Evolutionary conservation across 495 filamentous ascomycete genomes (phyloP), one percentile per base, ranked within the genome.

Genomic region (Tuber brumale): DNA sequence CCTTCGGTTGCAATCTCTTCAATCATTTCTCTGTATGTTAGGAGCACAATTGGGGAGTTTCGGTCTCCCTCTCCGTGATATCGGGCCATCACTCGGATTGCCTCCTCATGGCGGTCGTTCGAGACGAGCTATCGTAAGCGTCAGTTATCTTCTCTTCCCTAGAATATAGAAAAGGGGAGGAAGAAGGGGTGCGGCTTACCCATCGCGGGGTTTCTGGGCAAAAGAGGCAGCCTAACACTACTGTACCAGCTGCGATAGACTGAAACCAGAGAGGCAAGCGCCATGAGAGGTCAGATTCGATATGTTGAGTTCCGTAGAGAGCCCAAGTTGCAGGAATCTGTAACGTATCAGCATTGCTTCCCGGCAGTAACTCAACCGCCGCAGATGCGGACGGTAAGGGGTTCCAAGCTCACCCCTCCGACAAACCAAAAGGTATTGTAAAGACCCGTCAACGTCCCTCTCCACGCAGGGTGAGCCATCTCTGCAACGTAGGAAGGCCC

Each of bases 401-500:
- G 16, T 42, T 45, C 35, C 35, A 45, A 37, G 75, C 80, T 74
- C 66, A 82, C 80, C 21, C 80, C 77, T 46, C 81, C 80, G 23
- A 82, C 77, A 37, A 82, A 91, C 85, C 89, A 86, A 83, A 88
- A 85, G 2, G 78, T 81, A 81, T 89, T 90, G 80, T 88, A 89
- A 76, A 91, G 85, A 39, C 86, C 90, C n/a, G 88, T 89, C 48
- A 94, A 83, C 21, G 89, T 88, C 10, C 90, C 91, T 74, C 92
- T 89, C 81, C 89, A 92, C 16, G 88, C 88, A 3, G 92, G 92
- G 76, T 93, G 92, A 16, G 90, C 88, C 80, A 93, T 89, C 83
- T 94, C 92, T 2, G 89, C 88, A 46, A 92, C 90, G 77, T 93
- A 94, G 16, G 89, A 87, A 0, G 92, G 92, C 0, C 90, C 92